Evolutionary conservation across 2,329 filamentous ascomycete species (phyloP).

Genomic region (Cladophialophora psammophila): DNA sequence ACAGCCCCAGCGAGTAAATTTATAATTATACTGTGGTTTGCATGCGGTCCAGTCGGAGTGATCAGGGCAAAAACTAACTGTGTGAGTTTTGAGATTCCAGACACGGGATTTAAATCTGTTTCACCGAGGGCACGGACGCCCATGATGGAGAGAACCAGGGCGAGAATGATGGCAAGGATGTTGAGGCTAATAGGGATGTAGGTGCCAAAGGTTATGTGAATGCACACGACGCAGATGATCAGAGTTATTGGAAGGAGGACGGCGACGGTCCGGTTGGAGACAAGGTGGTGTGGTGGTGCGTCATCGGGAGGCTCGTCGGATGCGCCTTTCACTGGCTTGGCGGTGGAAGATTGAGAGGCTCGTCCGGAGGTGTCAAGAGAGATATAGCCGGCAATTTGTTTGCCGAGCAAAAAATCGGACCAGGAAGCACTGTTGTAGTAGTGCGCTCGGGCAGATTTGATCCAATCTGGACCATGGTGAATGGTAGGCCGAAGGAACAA

Average conservation of each 20-base stretch:
- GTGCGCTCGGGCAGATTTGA: conserved; percentile 33
- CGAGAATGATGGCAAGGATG: conserved; percentile 80
- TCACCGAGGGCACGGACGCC: conserved; percentile 72
- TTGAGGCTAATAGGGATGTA: conserved; percentile 81
- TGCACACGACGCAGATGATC: conserved; percentile 78
- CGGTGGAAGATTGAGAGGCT: not conserved
- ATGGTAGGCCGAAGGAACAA: conserved; percentile 72
- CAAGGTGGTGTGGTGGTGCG: conserved; percentile 81
- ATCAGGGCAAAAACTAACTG: conserved; percentile 94
- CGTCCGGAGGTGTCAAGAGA: conserved; percentile 17
- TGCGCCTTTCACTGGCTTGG: conserved; percentile 20
- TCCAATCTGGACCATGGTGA: conserved; percentile 52
- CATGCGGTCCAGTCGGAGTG: conserved; percentile 79
- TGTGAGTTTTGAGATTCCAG: conserved; percentile 93
- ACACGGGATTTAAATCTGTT: conserved; percentile 95
- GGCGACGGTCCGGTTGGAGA: conserved; percentile 73
- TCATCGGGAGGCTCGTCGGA: conserved; percentile 68
- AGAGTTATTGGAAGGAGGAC: conserved; percentile 81
- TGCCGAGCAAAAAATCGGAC: conserved; percentile 35
- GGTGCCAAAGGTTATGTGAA: conserved; percentile 81
- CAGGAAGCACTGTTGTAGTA: conserved; percentile 34
- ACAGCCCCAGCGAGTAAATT: conserved; percentile 94
- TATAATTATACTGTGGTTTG: conserved; percentile 87
- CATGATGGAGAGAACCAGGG: conserved; percentile 72
- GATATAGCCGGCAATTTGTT: conserved; percentile 28